Conservation (phyloP, 176 grass and related monocot genomes). For the Oryza meyeriana region DNA sequence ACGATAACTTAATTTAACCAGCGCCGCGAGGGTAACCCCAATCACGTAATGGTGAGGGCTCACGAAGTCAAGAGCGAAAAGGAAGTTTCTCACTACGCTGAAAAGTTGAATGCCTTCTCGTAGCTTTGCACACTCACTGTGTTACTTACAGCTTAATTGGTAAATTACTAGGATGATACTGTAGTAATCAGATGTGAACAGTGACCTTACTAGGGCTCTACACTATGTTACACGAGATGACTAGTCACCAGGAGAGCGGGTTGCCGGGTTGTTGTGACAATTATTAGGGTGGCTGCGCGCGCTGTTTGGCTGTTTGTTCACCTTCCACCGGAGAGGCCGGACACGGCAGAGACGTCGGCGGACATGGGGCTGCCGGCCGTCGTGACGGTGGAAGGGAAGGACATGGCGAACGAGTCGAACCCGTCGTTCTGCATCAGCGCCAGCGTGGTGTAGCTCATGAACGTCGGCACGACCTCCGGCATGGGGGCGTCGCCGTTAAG, state of each 20-base stretch:
- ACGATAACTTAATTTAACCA: constrained; percentile 17
- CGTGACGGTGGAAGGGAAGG: constrained; percentile 45
- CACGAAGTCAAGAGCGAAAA: not conserved
- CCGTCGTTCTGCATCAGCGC: constrained; percentile 61
- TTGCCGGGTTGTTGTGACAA: not conserved
- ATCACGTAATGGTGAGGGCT: not conserved
- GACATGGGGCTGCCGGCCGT: constrained; percentile 31
- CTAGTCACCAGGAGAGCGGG: not conserved
- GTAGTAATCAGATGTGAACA: not conserved
- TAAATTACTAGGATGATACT: not conserved
- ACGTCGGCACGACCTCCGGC: constrained; percentile 43
- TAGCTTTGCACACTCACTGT: not conserved
- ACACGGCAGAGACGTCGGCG: constrained; percentile 28
- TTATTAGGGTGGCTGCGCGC: not conserved
- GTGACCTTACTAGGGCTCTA: not conserved
- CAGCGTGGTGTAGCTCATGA: constrained; percentile 45
- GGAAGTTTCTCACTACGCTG: not conserved
- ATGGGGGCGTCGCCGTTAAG: constrained; percentile 43
- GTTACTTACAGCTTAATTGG: not conserved
- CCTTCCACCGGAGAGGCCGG: constrained; percentile 51
- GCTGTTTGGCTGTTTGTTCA: constrained; percentile 7
- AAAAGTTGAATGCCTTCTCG: not conserved
- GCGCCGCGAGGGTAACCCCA: not conserved
- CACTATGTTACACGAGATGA: not conserved
- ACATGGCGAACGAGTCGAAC: constrained; percentile 54